Percentiles rank a stretch among this genome's conserved stretches.
Evolutionary conservation across 1,284 basidiomycete genomes (phyloP).

Genomic region (Macrocystidia cucumis): DNA sequence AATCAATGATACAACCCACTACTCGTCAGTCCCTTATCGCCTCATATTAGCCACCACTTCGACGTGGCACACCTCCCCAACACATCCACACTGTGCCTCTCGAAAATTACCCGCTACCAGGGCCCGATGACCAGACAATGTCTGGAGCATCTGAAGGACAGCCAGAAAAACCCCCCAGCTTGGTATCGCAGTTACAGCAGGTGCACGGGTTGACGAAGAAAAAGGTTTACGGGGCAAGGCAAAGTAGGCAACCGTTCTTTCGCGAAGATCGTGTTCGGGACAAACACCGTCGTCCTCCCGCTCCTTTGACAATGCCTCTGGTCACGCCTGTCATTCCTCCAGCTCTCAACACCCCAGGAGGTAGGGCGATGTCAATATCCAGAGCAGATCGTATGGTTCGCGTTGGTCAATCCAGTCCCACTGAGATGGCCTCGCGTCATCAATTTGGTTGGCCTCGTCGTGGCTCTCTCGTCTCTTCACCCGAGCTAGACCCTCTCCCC

Average conservation of each 20-base stretch:
- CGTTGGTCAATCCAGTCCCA: slow-evolving; percentile 24
- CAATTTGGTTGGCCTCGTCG: slow-evolving; percentile 18
- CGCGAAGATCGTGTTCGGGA: slow-evolving; percentile 32
- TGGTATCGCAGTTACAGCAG: slow-evolving; percentile 49
- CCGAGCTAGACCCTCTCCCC: slow-evolving; percentile 15
- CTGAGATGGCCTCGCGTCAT: slow-evolving; percentile 21
- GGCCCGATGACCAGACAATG: slow-evolving; percentile 1
- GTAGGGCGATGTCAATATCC: slow-evolving; percentile 21
- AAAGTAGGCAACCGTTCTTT: slow-evolving; percentile 41
- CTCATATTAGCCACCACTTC: slow-evolving; percentile 10
- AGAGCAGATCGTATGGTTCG: slow-evolving; percentile 24
- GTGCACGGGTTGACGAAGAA: slow-evolving; percentile 56
- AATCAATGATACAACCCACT: slow-evolving; percentile 12
- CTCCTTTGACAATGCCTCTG: slow-evolving; percentile 16
- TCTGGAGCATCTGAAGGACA: slow-evolving; percentile 4
- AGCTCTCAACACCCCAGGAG: slow-evolving; percentile 17
- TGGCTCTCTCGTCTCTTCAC: slow-evolving; percentile 24
- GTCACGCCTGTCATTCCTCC: slow-evolving; percentile 10
- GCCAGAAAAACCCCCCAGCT: slow-evolving; percentile 24
- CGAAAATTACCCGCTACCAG: slow-evolving; percentile 10
- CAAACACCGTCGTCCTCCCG: slow-evolving; percentile 17
- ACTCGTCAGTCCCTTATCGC: slow-evolving; percentile 6
- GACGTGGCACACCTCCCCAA: slow-evolving; percentile 13
- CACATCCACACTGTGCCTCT: slow-evolving; percentile 24
- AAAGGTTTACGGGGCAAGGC: slow-evolving; percentile 48